Evolutionary conservation across 495 filamentous ascomycete genomes (phyloP), one percentile per base, ranked within the genome.

Genomic region (Cladorrhinum samala): DNA sequence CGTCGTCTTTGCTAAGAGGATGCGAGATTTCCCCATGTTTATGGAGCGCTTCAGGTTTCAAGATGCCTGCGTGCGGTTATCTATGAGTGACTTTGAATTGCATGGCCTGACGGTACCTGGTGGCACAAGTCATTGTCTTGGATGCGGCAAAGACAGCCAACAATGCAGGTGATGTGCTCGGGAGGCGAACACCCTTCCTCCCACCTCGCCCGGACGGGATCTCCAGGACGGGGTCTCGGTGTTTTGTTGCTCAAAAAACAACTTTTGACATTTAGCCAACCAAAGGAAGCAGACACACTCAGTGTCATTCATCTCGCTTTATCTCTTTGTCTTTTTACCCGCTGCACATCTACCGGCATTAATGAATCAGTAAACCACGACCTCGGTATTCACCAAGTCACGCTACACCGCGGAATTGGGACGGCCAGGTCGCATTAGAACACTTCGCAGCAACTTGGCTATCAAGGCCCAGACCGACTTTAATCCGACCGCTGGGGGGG

Each of bases 1-100:
- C 47, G 8, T 33, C 45, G 14, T 16, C 45, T 27, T 47, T 47
- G 45, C 45, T 47, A n/a, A 11, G n/a, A 41, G n/a, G 39, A 41
- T 8, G 13, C 17, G n/a, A 41, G 39, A 9, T 41, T n/a, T n/a
- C 39, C 39, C 39, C 39, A 41, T 41, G 13, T 41, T 14, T 8
- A 33, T 6, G 27, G 27, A 11, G 11, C 11, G 27, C 27, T 33
- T 5, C 27, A 33, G 27, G 27, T 33, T 6, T n/a, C n/a, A n/a
- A n/a, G n/a, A n/a, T n/a, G n/a, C n/a, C n/a, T n/a, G n/a, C n/a
- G n/a, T n/a, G n/a, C n/a, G n/a, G n/a, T n/a, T n/a, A n/a, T n/a
- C n/a, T n/a, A n/a, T n/a, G n/a, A n/a, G n/a, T n/a, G n/a, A n/a
- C n/a, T n/a, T n/a, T n/a, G n/a, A n/a, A n/a, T n/a, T n/a, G n/a